Base-by-base conservation (phyloP, 768 basidiomycete genomes). In the Hygrophoropsis aurantiaca region DNA sequence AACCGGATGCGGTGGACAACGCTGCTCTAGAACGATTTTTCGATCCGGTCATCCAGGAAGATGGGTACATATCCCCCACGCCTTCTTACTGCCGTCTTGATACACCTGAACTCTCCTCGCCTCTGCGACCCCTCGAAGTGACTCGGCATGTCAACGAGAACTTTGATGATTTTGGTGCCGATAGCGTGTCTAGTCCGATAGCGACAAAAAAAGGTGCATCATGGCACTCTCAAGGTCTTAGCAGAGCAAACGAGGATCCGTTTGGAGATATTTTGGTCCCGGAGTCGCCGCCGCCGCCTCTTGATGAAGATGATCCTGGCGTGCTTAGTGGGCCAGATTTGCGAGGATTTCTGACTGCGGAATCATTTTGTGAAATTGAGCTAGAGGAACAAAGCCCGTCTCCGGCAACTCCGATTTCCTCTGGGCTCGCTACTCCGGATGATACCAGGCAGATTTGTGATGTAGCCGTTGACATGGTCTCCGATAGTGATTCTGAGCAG, bases 21-120 rank as follows among this genome's bases (percentile, higher is more conserved):
- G 67, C 68, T 18, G 67, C 71, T 42, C 62, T 68, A 47, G 73
- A 74, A 47, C 62, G 73, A 20, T 57, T 50, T 38, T 55, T 60
- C 26, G 73, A 79, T 42, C 58, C 55, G 9, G 80, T 88, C 13
- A 72, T 74, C 58, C 89, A 89, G 66, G 90, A 91, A 59, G 87
- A 87, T 50, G 89, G 90, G 13, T 92, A 91, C 64, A 73, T 87
- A 44, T 89, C 89, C n/a, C 88, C 87, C 13, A 68, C 78, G 8
- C 68, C 77, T 39, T 80, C 80, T 19, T 70, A 74, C 53, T 57
- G 61, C 51, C 74, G 74, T 41, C 67, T 65, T 49, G 71, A 71
- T 51, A 83, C 82, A 30, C 75, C 75, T 20, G 80, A 86, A 48
- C 56, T 90, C 23, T 87, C 85, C 39, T 89, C 87, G 10, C 87